Evolutionary conservation across 2,329 filamentous ascomycete species (phyloP).

Genomic region (Myriosclerotinia curreyana): DNA sequence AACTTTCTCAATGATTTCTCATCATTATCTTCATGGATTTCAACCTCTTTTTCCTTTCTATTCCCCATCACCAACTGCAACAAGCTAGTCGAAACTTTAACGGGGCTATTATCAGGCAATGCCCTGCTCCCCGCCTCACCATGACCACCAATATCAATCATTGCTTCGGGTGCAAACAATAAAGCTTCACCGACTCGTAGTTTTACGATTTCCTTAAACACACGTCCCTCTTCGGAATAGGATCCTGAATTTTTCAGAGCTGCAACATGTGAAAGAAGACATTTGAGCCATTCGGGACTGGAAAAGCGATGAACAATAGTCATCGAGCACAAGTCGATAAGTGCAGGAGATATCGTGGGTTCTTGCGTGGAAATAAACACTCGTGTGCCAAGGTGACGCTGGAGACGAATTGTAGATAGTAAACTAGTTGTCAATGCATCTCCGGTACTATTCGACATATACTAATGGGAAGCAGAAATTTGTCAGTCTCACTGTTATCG

Average conservation of each 20-base stretch:
- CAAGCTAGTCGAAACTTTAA: not conserved
- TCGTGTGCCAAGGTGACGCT: constrained; percentile 65
- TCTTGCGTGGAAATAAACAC: constrained; percentile 76
- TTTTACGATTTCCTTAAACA: constrained; percentile 44
- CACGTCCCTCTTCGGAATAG: constrained; percentile 24
- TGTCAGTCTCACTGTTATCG: not conserved
- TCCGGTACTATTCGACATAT: constrained; percentile 54
- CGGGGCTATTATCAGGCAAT: not conserved
- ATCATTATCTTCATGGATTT: not conserved
- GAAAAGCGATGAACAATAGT: constrained; percentile 71
- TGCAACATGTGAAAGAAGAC: constrained; percentile 47
- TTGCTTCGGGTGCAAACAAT: constrained; percentile 47
- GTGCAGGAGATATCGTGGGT: constrained; percentile 63
- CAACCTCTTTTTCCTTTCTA: too few species aligned
- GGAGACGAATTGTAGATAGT: constrained; percentile 61
- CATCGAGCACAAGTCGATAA: constrained; percentile 70
- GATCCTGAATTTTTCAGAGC: constrained; percentile 39
- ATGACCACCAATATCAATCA: constrained; percentile 35
- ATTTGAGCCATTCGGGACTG: constrained; percentile 56
- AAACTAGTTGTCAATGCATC: constrained; percentile 63
- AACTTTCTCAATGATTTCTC: not conserved
- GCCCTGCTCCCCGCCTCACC: not conserved
- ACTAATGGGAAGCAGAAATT: constrained; percentile 39
- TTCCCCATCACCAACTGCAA: not conserved
- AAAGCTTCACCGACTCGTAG: constrained; percentile 49